Percentiles rank a stretch among this genome's conserved stretches.
phyloP scores from a whole-genome alignment of 306 rosid species.

The Betula pendula region DNA sequence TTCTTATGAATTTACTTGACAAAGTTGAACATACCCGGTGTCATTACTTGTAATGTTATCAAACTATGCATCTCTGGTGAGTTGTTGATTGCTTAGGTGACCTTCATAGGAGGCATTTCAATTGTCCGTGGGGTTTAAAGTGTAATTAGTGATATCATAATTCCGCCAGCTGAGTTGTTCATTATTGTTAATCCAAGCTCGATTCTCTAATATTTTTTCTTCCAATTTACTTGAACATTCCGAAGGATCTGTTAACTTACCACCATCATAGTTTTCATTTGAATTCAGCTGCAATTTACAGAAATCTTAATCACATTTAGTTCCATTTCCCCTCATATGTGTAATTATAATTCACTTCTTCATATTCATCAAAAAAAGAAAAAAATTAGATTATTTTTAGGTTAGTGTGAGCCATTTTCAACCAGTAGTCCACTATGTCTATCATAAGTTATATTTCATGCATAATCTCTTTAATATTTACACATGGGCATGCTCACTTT shows the following conservation, averaged over 20 bases:
- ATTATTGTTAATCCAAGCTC: not conserved
- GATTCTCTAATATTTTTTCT: not conserved
- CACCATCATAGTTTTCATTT: not conserved
- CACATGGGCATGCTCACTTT: not conserved
- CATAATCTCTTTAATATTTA: too few species aligned
- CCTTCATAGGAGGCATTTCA: not conserved
- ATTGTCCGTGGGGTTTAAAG: not conserved
- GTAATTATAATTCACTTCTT: not conserved
- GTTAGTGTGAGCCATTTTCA: not conserved
- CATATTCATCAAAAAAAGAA: not conserved
- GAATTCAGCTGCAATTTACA: not conserved
- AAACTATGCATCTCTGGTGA: not conserved
- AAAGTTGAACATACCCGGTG: too few species aligned
- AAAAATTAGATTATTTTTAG: too few species aligned
- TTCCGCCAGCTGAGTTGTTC: not conserved
- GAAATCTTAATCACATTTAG: not conserved
- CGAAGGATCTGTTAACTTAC: not conserved
- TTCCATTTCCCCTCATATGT: not conserved
- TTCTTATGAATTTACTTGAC: constrained; percentile 3
- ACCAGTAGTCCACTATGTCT: not conserved
- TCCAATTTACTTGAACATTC: not conserved
- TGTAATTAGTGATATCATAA: not conserved
- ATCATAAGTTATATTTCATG: too few species aligned
- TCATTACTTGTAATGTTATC: not conserved
- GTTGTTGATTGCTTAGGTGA: not conserved